These are phyloP conservation scores for Pythium dissimile DNA, from an alignment of 352 stramenopile species.

Conservation along the genomic window DNA sequence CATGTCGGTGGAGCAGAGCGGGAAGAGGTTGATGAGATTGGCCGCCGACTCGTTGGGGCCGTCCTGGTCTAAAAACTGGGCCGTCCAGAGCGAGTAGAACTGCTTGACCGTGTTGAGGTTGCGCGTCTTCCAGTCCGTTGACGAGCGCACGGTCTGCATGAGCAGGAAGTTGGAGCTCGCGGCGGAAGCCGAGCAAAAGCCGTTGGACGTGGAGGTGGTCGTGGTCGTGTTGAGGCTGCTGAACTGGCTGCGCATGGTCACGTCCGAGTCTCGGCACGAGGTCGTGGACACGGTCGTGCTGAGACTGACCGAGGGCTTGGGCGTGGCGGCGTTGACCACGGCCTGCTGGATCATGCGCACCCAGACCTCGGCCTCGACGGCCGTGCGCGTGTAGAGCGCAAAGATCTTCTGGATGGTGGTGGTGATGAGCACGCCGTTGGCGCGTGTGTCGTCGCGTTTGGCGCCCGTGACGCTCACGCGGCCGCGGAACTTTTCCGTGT, in stretches of 20 bases:
- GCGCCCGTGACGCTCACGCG: constrained; percentile 78
- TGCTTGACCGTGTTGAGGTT: constrained; percentile 81
- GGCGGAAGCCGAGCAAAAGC: constrained; percentile 7
- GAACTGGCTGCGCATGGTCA: constrained; percentile 29
- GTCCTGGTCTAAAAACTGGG: constrained; percentile 64
- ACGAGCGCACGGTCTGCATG: constrained; percentile 71
- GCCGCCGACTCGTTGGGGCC: constrained; percentile 43
- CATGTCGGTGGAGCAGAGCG: constrained; percentile 81
- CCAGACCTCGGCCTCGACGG: constrained; percentile 82
- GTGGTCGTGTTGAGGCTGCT: constrained; percentile 7
- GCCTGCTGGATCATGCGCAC: constrained; percentile 81
- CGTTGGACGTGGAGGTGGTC: constrained; percentile 8
- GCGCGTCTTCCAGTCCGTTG: constrained; percentile 77
- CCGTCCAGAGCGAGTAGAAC: constrained; percentile 80
- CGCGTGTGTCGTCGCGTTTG: constrained; percentile 51
- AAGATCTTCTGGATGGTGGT: constrained; percentile 88
- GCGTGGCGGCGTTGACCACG: constrained; percentile 43
- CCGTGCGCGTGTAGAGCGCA: constrained; percentile 77
- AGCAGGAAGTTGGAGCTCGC: constrained; percentile 30
- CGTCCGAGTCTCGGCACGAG: constrained; percentile 57
- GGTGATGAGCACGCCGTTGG: constrained; percentile 78
- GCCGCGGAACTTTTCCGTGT: constrained; percentile 83
- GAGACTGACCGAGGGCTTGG: constrained; percentile 43
- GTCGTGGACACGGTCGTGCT: constrained; percentile 44
- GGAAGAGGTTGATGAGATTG: constrained; percentile 74